Base-by-base conservation (phyloP, 441 rosid species). In the Gossypium laxum region DNA sequence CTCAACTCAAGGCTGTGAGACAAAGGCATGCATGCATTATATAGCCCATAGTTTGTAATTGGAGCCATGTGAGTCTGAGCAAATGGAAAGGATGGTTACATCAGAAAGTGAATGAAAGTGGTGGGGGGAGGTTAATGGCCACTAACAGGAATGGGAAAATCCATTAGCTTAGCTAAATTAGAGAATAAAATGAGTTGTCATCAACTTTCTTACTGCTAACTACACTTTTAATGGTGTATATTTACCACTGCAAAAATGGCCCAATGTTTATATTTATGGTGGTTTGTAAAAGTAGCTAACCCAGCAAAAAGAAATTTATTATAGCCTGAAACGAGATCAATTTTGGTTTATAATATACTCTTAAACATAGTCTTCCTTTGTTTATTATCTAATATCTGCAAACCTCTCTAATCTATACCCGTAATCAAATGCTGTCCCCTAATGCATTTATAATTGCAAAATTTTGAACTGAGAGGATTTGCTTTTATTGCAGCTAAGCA, bases 161-260 rank as follows among this genome's bases (percentile, higher is more conserved):
- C 55, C 56, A 45, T 45, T 22, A 45, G 18, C 32, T 32, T 19
- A 41, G 68, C 45, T 12, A 43, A 64, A 43, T 45, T 32, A 45
- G 54, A 34, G 34, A 64, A 64, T 64, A 64, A 64, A 12, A 43
- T 64, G 55, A 45, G 55, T 45, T 64, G 69, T 43, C 69, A 45
- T 64, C 55, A 45, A 64, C 55, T 64, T 64, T 64, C 69, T 64
- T 21, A 22, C 69, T 64, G 55, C 38, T 45, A 64, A 60, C 47
- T 4, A 7, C 24, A 60, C 6, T 15, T 0, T 5, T 60, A 30
- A 45, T 45, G 55, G 18, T 64, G 52, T 43, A 63, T 41, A 63
- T 41, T 41, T 19, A 43, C 19, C 32, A 64, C 15, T 63, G 11
- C 55, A 50, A 50, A 32, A 32, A 32, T 32, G 8, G 38, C 8